Evolutionary conservation across 2,329 filamentous ascomycete species (phyloP).

Genomic region (Pestalotiopsis sp.): DNA sequence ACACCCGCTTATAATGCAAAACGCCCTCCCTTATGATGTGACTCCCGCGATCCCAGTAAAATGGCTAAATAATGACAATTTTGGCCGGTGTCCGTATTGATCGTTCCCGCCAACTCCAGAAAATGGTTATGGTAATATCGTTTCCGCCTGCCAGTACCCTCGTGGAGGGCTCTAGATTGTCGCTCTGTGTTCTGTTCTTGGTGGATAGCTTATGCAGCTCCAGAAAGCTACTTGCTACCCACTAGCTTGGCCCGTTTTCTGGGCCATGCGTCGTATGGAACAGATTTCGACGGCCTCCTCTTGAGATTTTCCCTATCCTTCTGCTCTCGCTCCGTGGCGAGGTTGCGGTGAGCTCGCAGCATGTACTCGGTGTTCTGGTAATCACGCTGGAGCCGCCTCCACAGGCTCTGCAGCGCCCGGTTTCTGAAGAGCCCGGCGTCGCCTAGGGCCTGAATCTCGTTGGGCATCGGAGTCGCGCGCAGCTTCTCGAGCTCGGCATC

Average conservation of each 20-base stretch:
- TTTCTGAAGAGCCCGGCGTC: background rate
- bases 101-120: too few relatives aligned
- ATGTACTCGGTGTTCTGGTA: background rate
- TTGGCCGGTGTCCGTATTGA: too few relatives aligned
- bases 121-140: too few relatives aligned
- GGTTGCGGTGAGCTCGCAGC: background rate
- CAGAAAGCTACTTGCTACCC: background rate
- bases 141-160: too few relatives aligned
- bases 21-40: background rate
- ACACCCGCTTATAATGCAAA: background rate
- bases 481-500: background rate
- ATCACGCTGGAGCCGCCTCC: slow-evolving; percentile 1
- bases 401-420: background rate
- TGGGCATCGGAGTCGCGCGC: background rate
- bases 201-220: background rate
- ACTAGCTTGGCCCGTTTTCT: background rate
- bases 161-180: too few relatives aligned
- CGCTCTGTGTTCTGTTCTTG: background rate
- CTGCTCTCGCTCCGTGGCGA: slow-evolving; percentile 1
- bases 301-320: background rate
- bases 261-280: background rate
- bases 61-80: too few relatives aligned
- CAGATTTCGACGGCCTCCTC: background rate
- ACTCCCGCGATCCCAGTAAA: background rate
- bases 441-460: background rate